Conservation (phyloP, 192 early-diverging fungal species). For the Coemansia sp. region DNA sequence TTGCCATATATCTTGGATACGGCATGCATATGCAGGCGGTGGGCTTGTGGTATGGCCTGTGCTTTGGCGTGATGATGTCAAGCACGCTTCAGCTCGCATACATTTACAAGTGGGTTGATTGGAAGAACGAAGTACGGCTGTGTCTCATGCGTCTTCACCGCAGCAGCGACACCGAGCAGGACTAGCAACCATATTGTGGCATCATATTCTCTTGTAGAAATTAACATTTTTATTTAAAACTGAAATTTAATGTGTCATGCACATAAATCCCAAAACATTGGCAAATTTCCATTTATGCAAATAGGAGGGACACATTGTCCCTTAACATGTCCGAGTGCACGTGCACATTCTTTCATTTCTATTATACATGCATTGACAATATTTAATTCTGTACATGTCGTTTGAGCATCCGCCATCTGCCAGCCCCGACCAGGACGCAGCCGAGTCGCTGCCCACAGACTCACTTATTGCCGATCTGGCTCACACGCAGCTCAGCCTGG, state of each 20-base stretch:
- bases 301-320: not conserved
- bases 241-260: too few species aligned
- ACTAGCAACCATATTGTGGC: not conserved
- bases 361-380: not conserved
- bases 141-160: constrained; percentile 15
- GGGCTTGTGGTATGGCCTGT: constrained; percentile 37
- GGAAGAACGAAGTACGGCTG: constrained; percentile 25
- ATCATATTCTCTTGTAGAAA: too few species aligned
- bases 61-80: constrained; percentile 15
- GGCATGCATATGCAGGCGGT: constrained; percentile 13
- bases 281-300: not conserved
- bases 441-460: not conserved
- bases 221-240: too few species aligned
- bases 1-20: constrained; percentile 49
- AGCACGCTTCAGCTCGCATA: constrained; percentile 18
- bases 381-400: not conserved
- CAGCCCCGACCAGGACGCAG: not conserved
- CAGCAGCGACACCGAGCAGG: not conserved
- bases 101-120: constrained; percentile 25
- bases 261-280: not conserved
- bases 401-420: not conserved
- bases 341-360: not conserved
- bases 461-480: not conserved
- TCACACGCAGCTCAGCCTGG: not conserved
- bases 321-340: not conserved